phyloP scores from a whole-genome alignment of 345 rosid genomes.

The Chamaenerion angustifolium region DNA sequence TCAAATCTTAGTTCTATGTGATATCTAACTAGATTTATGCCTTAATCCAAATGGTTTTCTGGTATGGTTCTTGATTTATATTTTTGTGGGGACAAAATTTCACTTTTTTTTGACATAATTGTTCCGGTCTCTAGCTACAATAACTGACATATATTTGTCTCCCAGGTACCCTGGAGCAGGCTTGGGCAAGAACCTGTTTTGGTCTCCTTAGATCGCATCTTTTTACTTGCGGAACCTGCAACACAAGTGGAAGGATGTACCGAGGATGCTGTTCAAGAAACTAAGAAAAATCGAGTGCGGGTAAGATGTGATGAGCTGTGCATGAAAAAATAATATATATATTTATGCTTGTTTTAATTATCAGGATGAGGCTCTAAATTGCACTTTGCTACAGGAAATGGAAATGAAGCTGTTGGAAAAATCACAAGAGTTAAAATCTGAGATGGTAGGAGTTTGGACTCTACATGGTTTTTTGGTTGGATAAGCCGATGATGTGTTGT shows the following conservation, averaged over 20 bases:
- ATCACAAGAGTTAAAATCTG: slow-evolving; percentile 46
- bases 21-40: no score
- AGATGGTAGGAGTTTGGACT: slow-evolving; percentile 43
- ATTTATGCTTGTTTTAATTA: background rate
- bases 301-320: slow-evolving; percentile 34
- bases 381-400: slow-evolving; percentile 43
- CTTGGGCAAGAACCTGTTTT: slow-evolving; percentile 96
- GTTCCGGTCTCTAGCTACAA: background rate
- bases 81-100: no score
- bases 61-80: no score
- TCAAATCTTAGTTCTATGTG: no score
- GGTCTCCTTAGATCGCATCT: slow-evolving; percentile 80
- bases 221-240: slow-evolving; percentile 77
- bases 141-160: background rate
- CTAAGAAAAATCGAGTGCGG: slow-evolving; percentile 67
- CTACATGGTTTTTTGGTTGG: slow-evolving; percentile 2
- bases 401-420: slow-evolving; percentile 70
- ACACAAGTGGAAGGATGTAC: slow-evolving; percentile 64
- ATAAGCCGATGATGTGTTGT: slow-evolving; percentile 6
- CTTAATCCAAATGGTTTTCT: no score
- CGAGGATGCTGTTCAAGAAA: slow-evolving; percentile 84
- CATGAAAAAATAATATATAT: background rate
- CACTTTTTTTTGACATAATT: no score
- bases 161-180: slow-evolving; percentile 97
- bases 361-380: background rate